Evolutionary conservation across 2,329 filamentous ascomycete genomes (phyloP), one percentile per base, ranked within the genome.

Genomic region (Xylariaceae sp.): DNA sequence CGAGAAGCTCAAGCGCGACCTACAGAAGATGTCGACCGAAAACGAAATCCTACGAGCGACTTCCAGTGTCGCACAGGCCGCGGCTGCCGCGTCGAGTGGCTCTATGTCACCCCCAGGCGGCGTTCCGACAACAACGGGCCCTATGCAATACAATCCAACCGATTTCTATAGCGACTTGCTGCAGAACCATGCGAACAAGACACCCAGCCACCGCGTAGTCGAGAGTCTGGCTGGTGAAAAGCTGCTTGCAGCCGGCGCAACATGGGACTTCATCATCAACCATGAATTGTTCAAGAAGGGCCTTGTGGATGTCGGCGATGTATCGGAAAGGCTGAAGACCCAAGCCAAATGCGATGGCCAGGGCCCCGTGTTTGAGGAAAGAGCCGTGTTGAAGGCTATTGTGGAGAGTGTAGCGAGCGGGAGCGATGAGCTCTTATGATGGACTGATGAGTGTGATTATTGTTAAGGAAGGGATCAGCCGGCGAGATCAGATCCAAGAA

Each of bases 31-130:
- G 39, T 83, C 81, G 46, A 95, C 89, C 8, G 90, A 97, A 62
- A 96, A 96, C 62, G 87, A 96, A 65, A 90, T 96, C 40, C 72
- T 97, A 28, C 85, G 89, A 35, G 89, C 89, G 4, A 95, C 89
- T 1, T 82, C 83, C 6, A 69, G 59, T 19, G 56, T 69, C 4
- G 38, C 33, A 38, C 35, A 55, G 48, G 49, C 46, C 48, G 52
- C 47, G 55, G 49, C 50, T 54, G 59, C 44, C 11, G 47, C 42
- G 18, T 46, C 48, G n/a, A 53, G 49, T 58, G 57, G 65, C 56
- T 64, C 62, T 41, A 64, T 71, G 28, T 63, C 71, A 48, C 69
- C 68, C 48, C 65, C 66, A 50, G 61, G 60, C 50, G 62, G 67
- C 51, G 64, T 69, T 48, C 71, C 74, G 11, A 66, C 69, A 9